Base-by-base conservation (phyloP, 1,139 yeast species). In the Scheffersomyces titani region DNA sequence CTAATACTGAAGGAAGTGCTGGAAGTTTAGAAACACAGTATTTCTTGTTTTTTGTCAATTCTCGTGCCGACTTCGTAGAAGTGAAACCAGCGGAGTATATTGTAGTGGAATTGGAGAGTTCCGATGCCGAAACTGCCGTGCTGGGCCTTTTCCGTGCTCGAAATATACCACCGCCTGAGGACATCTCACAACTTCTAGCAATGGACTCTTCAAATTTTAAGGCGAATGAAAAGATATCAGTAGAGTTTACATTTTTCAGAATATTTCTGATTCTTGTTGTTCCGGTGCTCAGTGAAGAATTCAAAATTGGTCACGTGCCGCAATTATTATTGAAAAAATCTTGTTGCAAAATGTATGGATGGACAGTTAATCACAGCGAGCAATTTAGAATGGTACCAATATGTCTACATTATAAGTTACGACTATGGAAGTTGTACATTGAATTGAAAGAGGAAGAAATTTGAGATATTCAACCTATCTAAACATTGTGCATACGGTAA, bases 11-110 rank as follows among this genome's bases (percentile, higher is more conserved):
- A 1, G 91, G 91, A 19, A 76, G 68, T 0, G 89, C 87, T 7
- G 88, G 86, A n/a, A 88, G 76, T 61, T 80, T 80, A 4, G 85
- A 78, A 11, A 89, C 87, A 59, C 86, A 82, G 65, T 87, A 89
- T 57, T 83, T 78, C 50, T 82, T 76, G 60, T 82, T 88, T 63
- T 84, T 82, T 5, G 92, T 86, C 64, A 88, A 76, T 66, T 87
- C 92, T 30, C 66, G 62, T 19, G 62, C 67, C 3, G 63, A 50
- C 6, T 47, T 19, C 36, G 55, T 48, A n/a, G 51, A 24, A 30
- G 51, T 13, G 49, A 50, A 30, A 30, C 40, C 16, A 9, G 40
- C 9, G 40, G 40, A 11, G 16, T 13, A 30, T 13, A 30, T 30
- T 11, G 16, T 30, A 30, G 40, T 30, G 16, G 40, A 22, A 22